Evolutionary conservation across 768 basidiomycete genomes (phyloP).

Genomic region (Omphalotus guepiniiformis): DNA sequence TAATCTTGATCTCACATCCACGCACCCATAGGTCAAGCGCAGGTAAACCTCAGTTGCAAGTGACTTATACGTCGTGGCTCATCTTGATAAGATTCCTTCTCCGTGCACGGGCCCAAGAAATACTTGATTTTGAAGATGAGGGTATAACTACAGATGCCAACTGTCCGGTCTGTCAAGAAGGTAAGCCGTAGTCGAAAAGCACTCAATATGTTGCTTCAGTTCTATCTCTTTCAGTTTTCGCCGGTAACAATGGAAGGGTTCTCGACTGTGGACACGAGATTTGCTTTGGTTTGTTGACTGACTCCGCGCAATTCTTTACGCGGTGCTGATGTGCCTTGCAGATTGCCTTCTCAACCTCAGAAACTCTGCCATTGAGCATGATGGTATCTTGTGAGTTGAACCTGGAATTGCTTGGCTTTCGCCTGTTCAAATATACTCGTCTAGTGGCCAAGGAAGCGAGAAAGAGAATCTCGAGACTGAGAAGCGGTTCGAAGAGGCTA

Average conservation of each 20-base stretch:
- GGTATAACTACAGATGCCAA: conserved; percentile 32
- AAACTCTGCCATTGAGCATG: conserved; percentile 47
- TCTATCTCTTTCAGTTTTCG: conserved; percentile 33
- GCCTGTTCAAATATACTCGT: conserved; percentile 1
- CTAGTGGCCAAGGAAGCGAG: conserved; percentile 52
- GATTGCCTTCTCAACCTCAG: conserved; percentile 56
- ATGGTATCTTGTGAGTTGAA: conserved; percentile 62
- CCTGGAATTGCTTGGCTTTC: too few relatives aligned
- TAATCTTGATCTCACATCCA: not conserved
- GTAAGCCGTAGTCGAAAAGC: too few relatives aligned
- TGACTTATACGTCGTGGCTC: not conserved
- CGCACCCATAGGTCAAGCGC: conserved; percentile 29
- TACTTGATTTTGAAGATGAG: conserved; percentile 42
- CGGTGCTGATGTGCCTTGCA: conserved; percentile 14
- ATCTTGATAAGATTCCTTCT: conserved; percentile 33
- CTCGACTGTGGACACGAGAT: conserved; percentile 65
- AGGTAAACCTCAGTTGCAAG: too few relatives aligned
- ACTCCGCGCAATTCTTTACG: not conserved
- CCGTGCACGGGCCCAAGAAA: conserved; percentile 40
- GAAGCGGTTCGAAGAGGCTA: conserved; percentile 53
- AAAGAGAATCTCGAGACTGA: conserved; percentile 51
- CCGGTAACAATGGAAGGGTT: conserved; percentile 51
- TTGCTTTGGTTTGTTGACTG: conserved; percentile 45
- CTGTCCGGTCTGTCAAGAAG: conserved; percentile 70
- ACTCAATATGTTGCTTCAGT: not conserved